Evolutionary conservation across 768 basidiomycete genomes (phyloP), one percentile per base, ranked within the genome.

Genomic region (Melanogaster broomeanus): DNA sequence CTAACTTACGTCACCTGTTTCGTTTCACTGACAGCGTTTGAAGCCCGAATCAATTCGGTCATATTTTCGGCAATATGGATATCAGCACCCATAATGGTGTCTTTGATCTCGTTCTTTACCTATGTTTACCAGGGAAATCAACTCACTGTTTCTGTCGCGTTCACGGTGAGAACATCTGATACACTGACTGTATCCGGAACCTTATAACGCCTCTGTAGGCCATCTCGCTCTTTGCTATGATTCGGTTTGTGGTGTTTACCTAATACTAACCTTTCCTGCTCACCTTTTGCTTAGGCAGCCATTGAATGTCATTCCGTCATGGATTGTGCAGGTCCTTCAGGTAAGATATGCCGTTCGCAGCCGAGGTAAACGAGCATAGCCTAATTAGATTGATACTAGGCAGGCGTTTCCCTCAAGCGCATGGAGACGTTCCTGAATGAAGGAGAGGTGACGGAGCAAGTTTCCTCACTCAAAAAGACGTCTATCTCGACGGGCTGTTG

Each of bases 151-250:
- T 78, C 85, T 18, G 77, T 82, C 19, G 92, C 93, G 0, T 94
- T 94, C 64, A 93, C 92, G n/a, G 35, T 37, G 18, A 37, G 18
- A 37, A 7, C 35, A 37, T 37, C 16, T 10, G n/a, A 37, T 7
- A 18, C 18, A n/a, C 12, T 37, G 35, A 37, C 6, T 12, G n/a
- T 37, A 18, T 6, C 10, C 3, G 16, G 10, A 18, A 37, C 18
- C n/a, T 6, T 18, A 16, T 37, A 19, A 37, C n/a, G n/a, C 18
- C 35, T n/a, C 18, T 37, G 6, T 19, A 18, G 85, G 74, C 90
- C 0, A 86, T 94, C 39, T 83, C 90, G 0, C 67, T 93, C 19
- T 94, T 93, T 70, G 77, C 77, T 38, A 92, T 94, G 91, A 76
- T 94, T 61, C 77, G 81, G 77, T 81, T 37, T 19, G 72, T 57